A percentile compares a stretch with the other conserved stretches of the same genome.
phyloP scores from a whole-genome alignment of 2,329 filamentous ascomycete genomes.

The Alternaria sp. region DNA sequence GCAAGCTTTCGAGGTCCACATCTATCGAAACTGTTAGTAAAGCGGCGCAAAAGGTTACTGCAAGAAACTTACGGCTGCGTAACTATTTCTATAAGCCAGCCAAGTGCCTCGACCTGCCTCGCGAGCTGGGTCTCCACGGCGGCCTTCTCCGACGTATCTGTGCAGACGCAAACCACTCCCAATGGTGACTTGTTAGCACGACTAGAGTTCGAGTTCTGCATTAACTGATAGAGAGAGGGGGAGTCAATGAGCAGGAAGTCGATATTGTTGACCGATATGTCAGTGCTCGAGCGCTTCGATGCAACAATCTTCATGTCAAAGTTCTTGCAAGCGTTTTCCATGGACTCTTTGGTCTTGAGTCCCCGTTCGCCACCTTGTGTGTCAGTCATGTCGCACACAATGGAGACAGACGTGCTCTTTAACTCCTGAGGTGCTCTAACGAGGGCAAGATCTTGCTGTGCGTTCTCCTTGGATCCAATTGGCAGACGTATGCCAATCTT shows the following conservation, averaged over 20 bases:
- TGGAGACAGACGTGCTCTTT: constrained; percentile 29
- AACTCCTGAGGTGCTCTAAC: constrained; percentile 28
- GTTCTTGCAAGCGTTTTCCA: constrained; percentile 35
- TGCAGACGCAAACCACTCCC: constrained; percentile 41
- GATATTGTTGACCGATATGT: constrained; percentile 22
- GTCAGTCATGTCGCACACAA: constrained; percentile 33
- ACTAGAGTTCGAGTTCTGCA: constrained; percentile 24
- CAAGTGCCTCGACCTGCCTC: constrained; percentile 33
- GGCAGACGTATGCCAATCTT: constrained; percentile 36
- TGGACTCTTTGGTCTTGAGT: constrained; percentile 36
- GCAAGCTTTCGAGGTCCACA: constrained; percentile 42
- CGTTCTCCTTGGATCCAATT: constrained; percentile 20
- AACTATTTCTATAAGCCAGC: constrained; percentile 38
- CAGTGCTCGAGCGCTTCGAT: constrained; percentile 18
- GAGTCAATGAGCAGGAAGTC: constrained; percentile 42
- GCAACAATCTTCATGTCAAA: constrained; percentile 33
- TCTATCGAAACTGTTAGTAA: constrained; percentile 13
- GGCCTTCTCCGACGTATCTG: constrained; percentile 39
- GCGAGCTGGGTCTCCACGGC: constrained; percentile 32
- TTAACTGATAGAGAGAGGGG: constrained; percentile 32
- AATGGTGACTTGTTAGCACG: constrained; percentile 28
- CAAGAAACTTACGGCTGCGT: constrained; percentile 37
- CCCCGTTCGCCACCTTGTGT: constrained; percentile 34
- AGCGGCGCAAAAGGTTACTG: not conserved
- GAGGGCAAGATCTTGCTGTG: constrained; percentile 21